Conservation (phyloP, 139 green algal species). For the Coelastrella sp. region DNA sequence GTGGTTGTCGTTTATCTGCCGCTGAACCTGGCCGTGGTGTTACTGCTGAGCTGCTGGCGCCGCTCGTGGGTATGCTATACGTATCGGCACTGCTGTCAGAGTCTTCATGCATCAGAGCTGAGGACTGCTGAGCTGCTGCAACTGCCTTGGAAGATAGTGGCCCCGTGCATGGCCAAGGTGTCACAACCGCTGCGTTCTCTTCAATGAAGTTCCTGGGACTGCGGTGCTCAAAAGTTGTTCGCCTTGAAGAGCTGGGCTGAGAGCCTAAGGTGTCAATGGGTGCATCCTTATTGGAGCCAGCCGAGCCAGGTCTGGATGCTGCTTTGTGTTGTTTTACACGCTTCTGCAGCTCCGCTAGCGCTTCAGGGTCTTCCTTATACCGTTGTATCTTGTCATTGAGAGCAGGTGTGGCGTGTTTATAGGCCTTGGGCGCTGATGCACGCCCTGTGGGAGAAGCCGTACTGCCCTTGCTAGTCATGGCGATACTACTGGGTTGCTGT, state of each 20-base stretch:
- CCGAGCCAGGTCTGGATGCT: neutral
- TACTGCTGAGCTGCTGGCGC: constrained; percentile 34
- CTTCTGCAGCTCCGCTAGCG: neutral
- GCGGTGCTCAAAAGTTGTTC: no score
- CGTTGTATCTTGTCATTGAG: constrained; percentile 32
- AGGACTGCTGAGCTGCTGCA: constrained; percentile 25
- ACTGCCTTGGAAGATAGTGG: constrained; percentile 8
- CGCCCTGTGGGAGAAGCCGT: neutral
- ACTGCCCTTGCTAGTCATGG: neutral
- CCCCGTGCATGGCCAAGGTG: constrained; percentile 30
- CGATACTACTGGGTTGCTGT: neutral
- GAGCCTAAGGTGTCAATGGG: neutral
- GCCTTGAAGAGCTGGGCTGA: neutral
- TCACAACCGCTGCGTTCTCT: constrained; percentile 19
- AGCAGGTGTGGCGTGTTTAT: neutral
- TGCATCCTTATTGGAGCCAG: neutral
- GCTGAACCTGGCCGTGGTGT: neutral
- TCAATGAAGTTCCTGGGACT: neutral
- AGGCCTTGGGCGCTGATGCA: neutral
- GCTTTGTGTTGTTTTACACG: neutral
- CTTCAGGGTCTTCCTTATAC: constrained; percentile 29
- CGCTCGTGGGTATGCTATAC: neutral
- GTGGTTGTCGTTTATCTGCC: neutral
- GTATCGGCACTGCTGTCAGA: neutral
- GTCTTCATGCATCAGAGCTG: neutral